phyloP scores from a whole-genome alignment of 345 rosid species.

The Lepidium aucheri region DNA sequence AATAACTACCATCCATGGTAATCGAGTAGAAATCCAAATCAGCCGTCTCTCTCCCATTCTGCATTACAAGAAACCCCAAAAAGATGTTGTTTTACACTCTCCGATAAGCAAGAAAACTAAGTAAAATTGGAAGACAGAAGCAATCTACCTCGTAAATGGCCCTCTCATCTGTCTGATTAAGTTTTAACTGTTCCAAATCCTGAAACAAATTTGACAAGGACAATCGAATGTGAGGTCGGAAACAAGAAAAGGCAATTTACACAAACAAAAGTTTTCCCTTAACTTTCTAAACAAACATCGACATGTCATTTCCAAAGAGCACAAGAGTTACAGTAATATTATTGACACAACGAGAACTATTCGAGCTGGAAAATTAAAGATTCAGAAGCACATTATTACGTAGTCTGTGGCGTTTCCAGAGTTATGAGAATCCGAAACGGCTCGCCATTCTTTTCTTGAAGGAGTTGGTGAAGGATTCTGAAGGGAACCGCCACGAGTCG shows the following conservation, averaged over 20 bases:
- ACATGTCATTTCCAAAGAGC: not conserved
- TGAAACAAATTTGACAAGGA: constrained; percentile 4
- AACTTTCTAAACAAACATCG: not conserved
- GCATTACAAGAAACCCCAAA: constrained; percentile 38
- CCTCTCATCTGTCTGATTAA: constrained; percentile 66
- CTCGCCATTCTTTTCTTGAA: constrained; percentile 91
- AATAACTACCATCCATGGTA: constrained; percentile 39
- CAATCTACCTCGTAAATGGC: constrained; percentile 69
- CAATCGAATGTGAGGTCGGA: not conserved
- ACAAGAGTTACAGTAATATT: not conserved
- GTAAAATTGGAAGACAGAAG: not conserved
- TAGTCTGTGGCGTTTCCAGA: constrained; percentile 50
- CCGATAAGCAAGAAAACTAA: not conserved
- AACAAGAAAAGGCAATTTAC: not conserved
- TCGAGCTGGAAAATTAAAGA: not conserved
- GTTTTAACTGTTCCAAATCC: constrained; percentile 62
- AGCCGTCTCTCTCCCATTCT: constrained; percentile 72
- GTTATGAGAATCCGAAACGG: constrained; percentile 68
- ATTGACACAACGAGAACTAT: not conserved
- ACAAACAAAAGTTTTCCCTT: not conserved
- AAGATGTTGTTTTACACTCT: not conserved
- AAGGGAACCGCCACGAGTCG: constrained; percentile 58
- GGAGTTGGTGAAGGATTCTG: constrained; percentile 37
- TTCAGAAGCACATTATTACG: constrained; percentile 27
- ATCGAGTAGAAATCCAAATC: constrained; percentile 57